Evolutionary conservation across 2,329 filamentous ascomycete species (phyloP).

Genomic region (Aureobasidium musti): DNA sequence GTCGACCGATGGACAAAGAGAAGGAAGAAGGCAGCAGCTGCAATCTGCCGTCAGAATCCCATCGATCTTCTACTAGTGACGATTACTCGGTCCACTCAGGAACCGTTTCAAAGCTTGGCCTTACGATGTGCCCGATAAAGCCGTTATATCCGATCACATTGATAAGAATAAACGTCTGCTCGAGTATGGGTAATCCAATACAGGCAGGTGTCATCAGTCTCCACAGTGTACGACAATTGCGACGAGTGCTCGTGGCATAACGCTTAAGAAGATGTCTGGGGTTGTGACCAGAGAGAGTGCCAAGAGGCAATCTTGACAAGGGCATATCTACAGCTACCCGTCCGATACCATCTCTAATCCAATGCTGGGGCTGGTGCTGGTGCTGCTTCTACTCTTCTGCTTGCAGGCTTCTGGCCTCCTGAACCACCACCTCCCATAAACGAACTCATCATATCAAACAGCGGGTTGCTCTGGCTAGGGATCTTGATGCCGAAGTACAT

Average conservation of each 20-base stretch:
- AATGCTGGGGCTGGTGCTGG: constrained; percentile 41
- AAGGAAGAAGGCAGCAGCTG: constrained; percentile 13
- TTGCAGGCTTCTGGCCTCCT: constrained; percentile 51
- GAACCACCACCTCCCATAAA: constrained; percentile 78
- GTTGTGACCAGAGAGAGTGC: neutral
- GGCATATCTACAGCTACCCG: neutral
- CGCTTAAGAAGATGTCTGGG: neutral
- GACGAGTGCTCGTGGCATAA: neutral
- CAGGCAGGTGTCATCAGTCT: neutral
- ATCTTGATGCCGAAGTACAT: constrained; percentile 95
- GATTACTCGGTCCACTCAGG: constrained; percentile 15
- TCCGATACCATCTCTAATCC: constrained; percentile 34
- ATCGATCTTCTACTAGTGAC: constrained; percentile 19
- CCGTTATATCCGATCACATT: neutral
- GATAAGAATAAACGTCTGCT: neutral
- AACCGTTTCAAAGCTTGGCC: constrained; percentile 21
- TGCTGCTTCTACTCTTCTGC: constrained; percentile 51
- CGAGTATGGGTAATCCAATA: neutral
- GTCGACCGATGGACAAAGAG: constrained; percentile 16
- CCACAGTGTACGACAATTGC: neutral
- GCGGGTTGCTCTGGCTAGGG: constrained; percentile 83
- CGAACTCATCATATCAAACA: constrained; percentile 98
- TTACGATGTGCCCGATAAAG: neutral
- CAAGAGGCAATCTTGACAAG: neutral
- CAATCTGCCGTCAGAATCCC: constrained; percentile 15